Evolutionary conservation across 1,284 basidiomycete species (phyloP).

Genomic region (Cerrena zonata): DNA sequence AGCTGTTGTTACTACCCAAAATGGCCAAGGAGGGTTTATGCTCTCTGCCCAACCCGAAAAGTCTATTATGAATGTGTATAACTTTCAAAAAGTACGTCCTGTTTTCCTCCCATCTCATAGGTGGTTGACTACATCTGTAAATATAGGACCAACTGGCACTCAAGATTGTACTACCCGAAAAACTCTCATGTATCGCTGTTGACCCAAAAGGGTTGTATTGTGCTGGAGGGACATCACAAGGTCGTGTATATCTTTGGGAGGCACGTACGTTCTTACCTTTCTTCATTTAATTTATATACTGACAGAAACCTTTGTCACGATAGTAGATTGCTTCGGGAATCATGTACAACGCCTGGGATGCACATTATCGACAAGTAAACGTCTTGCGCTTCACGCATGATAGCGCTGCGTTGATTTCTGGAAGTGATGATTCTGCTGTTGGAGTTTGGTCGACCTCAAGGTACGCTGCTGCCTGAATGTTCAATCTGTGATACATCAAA

Average conservation of each 20-base stretch:
- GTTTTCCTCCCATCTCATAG: slow-evolving; percentile 4
- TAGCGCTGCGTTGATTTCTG: slow-evolving; percentile 75
- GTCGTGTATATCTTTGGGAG: slow-evolving; percentile 94
- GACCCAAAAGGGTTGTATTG: slow-evolving; percentile 73
- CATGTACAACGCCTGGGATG: slow-evolving; percentile 85
- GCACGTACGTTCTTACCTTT: slow-evolving; percentile 37
- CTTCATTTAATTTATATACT: slow-evolving; percentile 10
- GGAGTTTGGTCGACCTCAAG: slow-evolving; percentile 86
- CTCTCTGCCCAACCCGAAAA: slow-evolving; percentile 76
- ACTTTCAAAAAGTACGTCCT: slow-evolving; percentile 69
- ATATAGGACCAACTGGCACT: slow-evolving; percentile 80
- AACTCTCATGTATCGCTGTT: slow-evolving; percentile 72
- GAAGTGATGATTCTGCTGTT: slow-evolving; percentile 83
- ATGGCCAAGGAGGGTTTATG: slow-evolving; percentile 69
- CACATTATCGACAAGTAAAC: slow-evolving; percentile 86
- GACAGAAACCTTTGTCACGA: background rate
- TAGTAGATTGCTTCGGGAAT: slow-evolving; percentile 82
- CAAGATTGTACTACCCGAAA: slow-evolving; percentile 87
- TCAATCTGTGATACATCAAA: background rate
- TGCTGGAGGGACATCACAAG: slow-evolving; percentile 83
- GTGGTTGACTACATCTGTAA: background rate
- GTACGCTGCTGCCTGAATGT: too few species aligned
- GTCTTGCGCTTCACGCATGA: slow-evolving; percentile 81
- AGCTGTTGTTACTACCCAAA: slow-evolving; percentile 54
- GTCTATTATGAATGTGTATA: slow-evolving; percentile 73